These are phyloP conservation scores for Pleomassaria siparia DNA, from an alignment of 2,329 filamentous ascomycete genomes.

Conservation along the genomic window DNA sequence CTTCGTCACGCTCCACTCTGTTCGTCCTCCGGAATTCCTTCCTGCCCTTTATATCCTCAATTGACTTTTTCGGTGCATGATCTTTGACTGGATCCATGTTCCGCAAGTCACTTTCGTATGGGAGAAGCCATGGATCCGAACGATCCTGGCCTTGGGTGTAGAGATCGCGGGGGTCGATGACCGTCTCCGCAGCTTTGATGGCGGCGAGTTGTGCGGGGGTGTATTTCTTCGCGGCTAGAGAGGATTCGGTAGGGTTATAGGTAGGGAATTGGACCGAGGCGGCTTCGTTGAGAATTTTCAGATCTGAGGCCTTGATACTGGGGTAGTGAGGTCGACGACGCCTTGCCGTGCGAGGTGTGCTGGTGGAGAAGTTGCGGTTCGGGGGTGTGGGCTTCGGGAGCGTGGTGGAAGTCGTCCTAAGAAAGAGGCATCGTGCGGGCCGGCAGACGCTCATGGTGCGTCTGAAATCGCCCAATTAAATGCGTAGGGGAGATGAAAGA, in stretches of 20 bases:
- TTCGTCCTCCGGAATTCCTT: conserved; percentile 31
- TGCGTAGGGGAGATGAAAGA: neutral
- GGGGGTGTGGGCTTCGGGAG: conserved; percentile 32
- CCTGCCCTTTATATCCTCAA: conserved; percentile 22
- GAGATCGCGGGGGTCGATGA: conserved; percentile 74
- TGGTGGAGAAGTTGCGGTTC: conserved; percentile 47
- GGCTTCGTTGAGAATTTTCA: conserved; percentile 35
- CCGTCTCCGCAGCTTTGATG: conserved; percentile 76
- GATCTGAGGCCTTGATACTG: conserved; percentile 48
- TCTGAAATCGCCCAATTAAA: conserved; percentile 25
- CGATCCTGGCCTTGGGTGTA: conserved; percentile 71
- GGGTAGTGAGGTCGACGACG: conserved; percentile 44
- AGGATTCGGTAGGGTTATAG: conserved; percentile 58
- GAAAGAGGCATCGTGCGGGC: conserved; percentile 46
- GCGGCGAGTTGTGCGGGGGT: conserved; percentile 79
- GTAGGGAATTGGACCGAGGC: conserved; percentile 53
- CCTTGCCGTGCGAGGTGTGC: conserved; percentile 38
- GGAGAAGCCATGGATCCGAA: conserved; percentile 68
- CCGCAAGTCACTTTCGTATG: conserved; percentile 76
- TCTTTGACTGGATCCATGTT: conserved; percentile 77
- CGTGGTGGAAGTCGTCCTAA: conserved; percentile 21
- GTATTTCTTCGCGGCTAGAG: conserved; percentile 65
- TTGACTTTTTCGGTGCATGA: conserved; percentile 45
- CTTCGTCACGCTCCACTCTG: conserved; percentile 32
- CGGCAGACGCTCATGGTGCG: conserved; percentile 47